Evolutionary conservation across 305 asterid genomes (phyloP).

Genomic region (Euphrasia arctica): DNA sequence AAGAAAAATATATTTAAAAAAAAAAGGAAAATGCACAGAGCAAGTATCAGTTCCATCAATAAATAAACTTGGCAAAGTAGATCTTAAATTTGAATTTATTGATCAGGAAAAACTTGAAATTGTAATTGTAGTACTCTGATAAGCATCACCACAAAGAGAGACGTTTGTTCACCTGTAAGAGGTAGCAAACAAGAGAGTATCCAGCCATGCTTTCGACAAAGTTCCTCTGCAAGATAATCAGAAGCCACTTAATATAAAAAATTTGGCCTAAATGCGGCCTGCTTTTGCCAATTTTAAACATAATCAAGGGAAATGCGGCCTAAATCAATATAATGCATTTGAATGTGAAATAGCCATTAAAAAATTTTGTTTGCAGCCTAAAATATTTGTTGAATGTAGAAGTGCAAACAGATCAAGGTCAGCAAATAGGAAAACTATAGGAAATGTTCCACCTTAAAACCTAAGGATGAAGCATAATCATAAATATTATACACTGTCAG

Average conservation of each 20-base stretch:
- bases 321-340: neutral
- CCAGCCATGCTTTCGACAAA: conserved; percentile 98
- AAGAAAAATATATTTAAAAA: conserved; percentile 8
- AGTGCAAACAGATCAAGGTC: conserved; percentile 8
- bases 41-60: conserved; percentile 10
- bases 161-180: conserved; percentile 61
- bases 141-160: conserved; percentile 7
- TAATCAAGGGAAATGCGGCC: conserved; percentile 1
- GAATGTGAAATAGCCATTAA: neutral
- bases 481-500: neutral
- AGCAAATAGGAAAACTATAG: conserved; percentile 1
- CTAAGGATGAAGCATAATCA: neutral
- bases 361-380: conserved; percentile 7
- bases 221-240: conserved; percentile 60
- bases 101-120: conserved; percentile 1
- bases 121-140: conserved; percentile 6
- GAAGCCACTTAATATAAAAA: conserved; percentile 13
- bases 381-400: neutral
- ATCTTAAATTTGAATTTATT: conserved; percentile 5
- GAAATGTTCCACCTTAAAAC: conserved; percentile 1
- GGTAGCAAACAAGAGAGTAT: conserved; percentile 89
- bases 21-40: conserved; percentile 6
- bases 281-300: neutral
- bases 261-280: conserved; percentile 2
- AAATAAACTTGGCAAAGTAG: conserved; percentile 1